Evolutionary conservation across 176 grass and related monocot genomes (phyloP).

Genomic region (Triticum monococcum): DNA sequence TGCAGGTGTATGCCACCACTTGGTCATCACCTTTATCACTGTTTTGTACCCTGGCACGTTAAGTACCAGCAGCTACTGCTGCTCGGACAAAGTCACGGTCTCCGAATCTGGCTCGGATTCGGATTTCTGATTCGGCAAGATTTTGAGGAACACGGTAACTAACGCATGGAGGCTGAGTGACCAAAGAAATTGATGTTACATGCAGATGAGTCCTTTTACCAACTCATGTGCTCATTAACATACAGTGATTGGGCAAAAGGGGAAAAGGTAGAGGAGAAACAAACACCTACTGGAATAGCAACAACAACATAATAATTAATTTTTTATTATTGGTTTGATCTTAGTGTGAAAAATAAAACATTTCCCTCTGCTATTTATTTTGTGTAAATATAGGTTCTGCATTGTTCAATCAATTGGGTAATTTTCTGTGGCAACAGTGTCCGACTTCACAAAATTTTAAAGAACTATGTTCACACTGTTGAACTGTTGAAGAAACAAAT

Average conservation of each 20-base stretch:
- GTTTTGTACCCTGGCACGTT: not conserved
- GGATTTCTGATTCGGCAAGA: not conserved
- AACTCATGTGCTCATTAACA: not conserved
- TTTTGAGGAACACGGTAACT: not conserved
- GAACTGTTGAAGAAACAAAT: not conserved
- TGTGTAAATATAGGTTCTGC: not conserved
- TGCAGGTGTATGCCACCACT: not conserved
- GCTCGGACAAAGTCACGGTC: not conserved
- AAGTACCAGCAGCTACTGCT: not conserved
- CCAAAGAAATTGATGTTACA: constrained; percentile 1
- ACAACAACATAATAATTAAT: not conserved
- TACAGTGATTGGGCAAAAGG: not conserved
- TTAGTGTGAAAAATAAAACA: not conserved
- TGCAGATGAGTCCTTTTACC: not conserved
- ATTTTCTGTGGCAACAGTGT: not conserved
- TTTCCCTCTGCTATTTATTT: not conserved
- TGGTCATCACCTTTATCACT: not conserved
- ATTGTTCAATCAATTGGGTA: not conserved
- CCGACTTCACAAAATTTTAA: not conserved
- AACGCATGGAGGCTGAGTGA: not conserved
- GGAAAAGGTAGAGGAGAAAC: not conserved
- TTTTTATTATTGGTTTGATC: not conserved
- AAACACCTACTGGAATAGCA: not conserved
- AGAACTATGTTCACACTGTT: constrained; percentile 1
- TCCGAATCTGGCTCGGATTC: not conserved